These are phyloP conservation scores for Zygosaccharomyces gambellarensis DNA, from an alignment of 805 yeast genomes.

Conservation along the genomic window DNA sequence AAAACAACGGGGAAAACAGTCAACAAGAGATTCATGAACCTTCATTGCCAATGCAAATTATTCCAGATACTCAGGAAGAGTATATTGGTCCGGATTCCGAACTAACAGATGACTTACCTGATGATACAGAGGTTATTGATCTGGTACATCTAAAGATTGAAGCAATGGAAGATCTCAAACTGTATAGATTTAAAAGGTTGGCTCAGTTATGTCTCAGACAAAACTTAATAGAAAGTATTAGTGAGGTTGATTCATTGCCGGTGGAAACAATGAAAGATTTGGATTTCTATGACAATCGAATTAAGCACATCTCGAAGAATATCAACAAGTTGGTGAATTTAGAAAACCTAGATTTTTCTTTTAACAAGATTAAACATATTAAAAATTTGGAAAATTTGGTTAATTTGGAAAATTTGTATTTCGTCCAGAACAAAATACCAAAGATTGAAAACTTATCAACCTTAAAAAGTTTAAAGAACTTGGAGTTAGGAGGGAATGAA, in stretches of 20 bases:
- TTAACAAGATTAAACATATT: conserved; percentile 82
- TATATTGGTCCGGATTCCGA: conserved; percentile 65
- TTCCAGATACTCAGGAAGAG: conserved; percentile 41
- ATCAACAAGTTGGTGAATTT: conserved; percentile 55
- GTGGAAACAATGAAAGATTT: conserved; percentile 60
- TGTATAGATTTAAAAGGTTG: conserved; percentile 53
- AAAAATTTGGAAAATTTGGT: conserved; percentile 65
- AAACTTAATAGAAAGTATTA: conserved; percentile 70
- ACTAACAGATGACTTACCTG: conserved; percentile 50
- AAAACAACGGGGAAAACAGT: not conserved
- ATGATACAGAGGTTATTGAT: conserved; percentile 58
- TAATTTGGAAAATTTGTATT: conserved; percentile 62
- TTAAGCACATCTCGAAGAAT: conserved; percentile 76
- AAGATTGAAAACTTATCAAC: conserved; percentile 63
- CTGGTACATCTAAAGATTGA: conserved; percentile 65
- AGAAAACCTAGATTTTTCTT: conserved; percentile 70
- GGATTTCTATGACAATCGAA: conserved; percentile 88
- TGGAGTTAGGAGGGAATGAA: conserved; percentile 88
- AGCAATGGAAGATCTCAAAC: conserved; percentile 55
- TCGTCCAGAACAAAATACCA: conserved; percentile 82
- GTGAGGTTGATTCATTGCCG: conserved; percentile 59
- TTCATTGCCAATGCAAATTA: conserved; percentile 10
- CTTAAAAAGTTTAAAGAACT: conserved; percentile 52
- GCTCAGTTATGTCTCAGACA: conserved; percentile 72
- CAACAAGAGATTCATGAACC: not conserved